Evolutionary conservation across 345 rosid species (phyloP).

Genomic region (Dipteronia dyeriana): DNA sequence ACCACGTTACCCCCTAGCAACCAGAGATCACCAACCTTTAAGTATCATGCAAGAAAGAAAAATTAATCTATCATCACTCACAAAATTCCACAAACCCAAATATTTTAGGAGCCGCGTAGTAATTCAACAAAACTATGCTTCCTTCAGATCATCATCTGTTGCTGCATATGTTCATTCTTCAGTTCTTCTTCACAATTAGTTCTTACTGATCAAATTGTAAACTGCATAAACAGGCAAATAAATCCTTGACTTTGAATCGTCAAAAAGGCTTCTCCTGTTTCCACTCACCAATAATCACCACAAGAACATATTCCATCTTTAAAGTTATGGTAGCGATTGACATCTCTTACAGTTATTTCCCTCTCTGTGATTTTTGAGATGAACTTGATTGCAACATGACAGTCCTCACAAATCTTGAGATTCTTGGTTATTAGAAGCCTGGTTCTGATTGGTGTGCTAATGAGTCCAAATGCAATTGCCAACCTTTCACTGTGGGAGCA

Average conservation of each 20-base stretch:
- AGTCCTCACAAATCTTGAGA: slow-evolving; percentile 44
- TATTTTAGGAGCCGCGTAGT: neutral
- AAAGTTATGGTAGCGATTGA: slow-evolving; percentile 44
- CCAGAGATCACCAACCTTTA: too few relatives aligned
- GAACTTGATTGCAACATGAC: slow-evolving; percentile 42
- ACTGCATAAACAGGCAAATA: neutral
- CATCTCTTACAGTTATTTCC: slow-evolving; percentile 43
- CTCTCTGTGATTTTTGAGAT: slow-evolving; percentile 38
- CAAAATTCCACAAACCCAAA: neutral
- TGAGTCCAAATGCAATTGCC: slow-evolving; percentile 45
- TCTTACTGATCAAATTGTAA: neutral
- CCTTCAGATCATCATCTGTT: neutral
- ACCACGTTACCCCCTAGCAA: too few relatives aligned
- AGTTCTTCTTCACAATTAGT: neutral
- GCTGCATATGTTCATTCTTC: neutral
- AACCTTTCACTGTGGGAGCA: slow-evolving; percentile 42
- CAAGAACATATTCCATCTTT: slow-evolving; percentile 40
- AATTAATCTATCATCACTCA: neutral
- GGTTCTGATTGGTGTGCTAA: slow-evolving; percentile 32
- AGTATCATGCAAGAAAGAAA: neutral
- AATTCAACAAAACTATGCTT: neutral
- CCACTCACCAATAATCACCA: slow-evolving; percentile 40
- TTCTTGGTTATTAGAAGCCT: slow-evolving; percentile 42
- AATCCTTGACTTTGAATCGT: neutral
- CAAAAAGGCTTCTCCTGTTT: neutral